Percentiles rank a stretch among this genome's conserved stretches.
These are phyloP conservation scores for Trichosanthes cucumerina DNA, from an alignment of 306 rosid species.

Conservation along the genomic window DNA sequence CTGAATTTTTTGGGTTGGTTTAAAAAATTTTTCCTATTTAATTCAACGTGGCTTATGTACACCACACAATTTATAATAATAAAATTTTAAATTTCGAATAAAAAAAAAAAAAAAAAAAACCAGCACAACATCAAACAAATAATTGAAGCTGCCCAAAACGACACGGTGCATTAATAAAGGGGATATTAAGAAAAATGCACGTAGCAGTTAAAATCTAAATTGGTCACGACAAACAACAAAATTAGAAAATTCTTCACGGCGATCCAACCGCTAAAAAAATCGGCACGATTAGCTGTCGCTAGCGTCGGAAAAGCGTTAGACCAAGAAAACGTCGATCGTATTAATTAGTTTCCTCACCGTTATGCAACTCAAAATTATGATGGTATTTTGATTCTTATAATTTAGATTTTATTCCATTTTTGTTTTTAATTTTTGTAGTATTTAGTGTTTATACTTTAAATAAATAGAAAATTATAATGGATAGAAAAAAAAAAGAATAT, in stretches of 20 bases:
- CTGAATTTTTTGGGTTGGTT: no score
- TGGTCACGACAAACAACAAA: no score
- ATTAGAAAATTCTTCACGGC: background rate
- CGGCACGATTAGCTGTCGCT: slow-evolving; percentile 7
- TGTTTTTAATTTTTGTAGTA: no score
- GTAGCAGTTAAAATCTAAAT: background rate
- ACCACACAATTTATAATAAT: background rate
- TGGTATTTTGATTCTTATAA: no score
- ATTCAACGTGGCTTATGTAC: no score
- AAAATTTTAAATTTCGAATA: background rate
- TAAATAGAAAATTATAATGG: no score
- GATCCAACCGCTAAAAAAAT: background rate
- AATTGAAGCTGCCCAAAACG: background rate
- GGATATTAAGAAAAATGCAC: background rate
- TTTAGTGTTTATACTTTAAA: no score
- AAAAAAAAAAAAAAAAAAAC: background rate
- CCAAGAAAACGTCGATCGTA: background rate
- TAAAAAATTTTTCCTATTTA: no score
- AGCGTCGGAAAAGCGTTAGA: slow-evolving; percentile 7
- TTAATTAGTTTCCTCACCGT: no score
- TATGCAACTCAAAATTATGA: no score
- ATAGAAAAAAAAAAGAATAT: no score
- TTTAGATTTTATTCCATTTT: no score
- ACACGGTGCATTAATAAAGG: background rate
- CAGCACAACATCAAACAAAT: background rate